phyloP scores from a whole-genome alignment of 768 basidiomycete species.

The Agrocybe pediades region DNA sequence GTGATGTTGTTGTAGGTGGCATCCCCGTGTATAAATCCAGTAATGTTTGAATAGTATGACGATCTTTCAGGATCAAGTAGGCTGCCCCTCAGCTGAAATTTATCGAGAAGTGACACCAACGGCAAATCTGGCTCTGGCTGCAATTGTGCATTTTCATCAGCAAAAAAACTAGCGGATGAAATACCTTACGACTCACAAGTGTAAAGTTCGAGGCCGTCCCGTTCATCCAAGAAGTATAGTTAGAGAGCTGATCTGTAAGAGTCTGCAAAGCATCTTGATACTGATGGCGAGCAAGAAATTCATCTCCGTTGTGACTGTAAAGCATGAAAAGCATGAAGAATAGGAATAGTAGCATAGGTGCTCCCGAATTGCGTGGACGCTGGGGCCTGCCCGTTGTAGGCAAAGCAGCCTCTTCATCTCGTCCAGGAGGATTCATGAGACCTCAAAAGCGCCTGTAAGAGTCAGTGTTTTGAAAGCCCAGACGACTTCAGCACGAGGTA shows the following conservation, averaged over 20 bases:
- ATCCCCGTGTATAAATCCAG: conserved; percentile 75
- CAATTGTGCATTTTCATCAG: background rate
- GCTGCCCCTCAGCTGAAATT: conserved; percentile 46
- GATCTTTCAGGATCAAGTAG: conserved; percentile 43
- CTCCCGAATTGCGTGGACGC: conserved; percentile 54
- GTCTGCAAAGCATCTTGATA: conserved; percentile 66
- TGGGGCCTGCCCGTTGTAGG: conserved; percentile 27
- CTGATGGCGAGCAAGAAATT: conserved; percentile 60
- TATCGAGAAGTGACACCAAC: conserved; percentile 47
- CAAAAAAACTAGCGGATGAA: background rate
- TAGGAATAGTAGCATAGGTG: conserved; percentile 76
- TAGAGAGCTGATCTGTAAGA: conserved; percentile 61
- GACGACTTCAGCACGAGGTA: too few species aligned
- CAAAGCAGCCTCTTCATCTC: conserved; percentile 41
- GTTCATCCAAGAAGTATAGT: conserved; percentile 77
- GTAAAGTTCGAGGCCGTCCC: conserved; percentile 67
- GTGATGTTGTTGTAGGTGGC: conserved; percentile 68
- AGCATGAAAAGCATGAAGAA: conserved; percentile 78
- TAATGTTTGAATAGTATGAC: conserved; percentile 76
- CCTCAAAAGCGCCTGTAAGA: background rate
- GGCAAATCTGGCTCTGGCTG: conserved; percentile 51
- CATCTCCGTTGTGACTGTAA: conserved; percentile 73
- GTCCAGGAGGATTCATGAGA: conserved; percentile 25
- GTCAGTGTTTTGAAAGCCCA: too few species aligned
- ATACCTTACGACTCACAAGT: conserved; percentile 40